Base-by-base conservation (phyloP, 768 basidiomycete genomes). In the Neoboletus subvelutipes region DNA sequence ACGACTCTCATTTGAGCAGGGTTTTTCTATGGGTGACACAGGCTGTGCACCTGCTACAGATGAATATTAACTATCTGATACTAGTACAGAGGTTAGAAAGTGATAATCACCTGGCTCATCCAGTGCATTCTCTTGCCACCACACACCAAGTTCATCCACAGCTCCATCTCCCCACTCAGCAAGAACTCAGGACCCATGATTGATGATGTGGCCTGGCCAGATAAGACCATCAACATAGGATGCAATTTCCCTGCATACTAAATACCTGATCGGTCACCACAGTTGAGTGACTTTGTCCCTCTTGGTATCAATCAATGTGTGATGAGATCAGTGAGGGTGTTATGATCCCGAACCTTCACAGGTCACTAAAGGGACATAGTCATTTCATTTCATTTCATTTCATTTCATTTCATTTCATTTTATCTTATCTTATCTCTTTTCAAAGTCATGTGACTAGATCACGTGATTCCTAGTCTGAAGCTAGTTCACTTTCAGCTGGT, bases 81-180 rank as follows among this genome's bases (percentile, higher is more conserved):
- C n/a, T n/a, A n/a, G n/a, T n/a, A n/a, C n/a, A n/a, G n/a, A n/a
- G n/a, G n/a, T n/a, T n/a, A n/a, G 58, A 60, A 73, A 73, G 11
- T 59, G 67, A 52, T 71, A 73, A 10, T 59, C 65, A 34, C 72
- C 68, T 1, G 72, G 71, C 43, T 68, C 65, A 50, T 69, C 60
- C 2, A 65, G 70, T 20, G 68, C 67, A 41, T 73, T 57, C 45
- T 71, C 69, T 45, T 51, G 65, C 50, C 67, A 63, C 64, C 74
- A 70, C 58, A 67, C 10, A 82, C 82, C 36, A 83, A 67, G 1
- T 79, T 77, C 81, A 84, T 83, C 60, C 78, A 73, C 69, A 84
- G 59, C 65, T 85, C 83, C 52, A 79, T 81, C 69, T 84, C 81
- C 13, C 83, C 83, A 52, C 82, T 85, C 61, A 85, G 71, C 54